Evolutionary conservation across 2,329 filamentous ascomycete genomes (phyloP), one percentile per base, ranked within the genome.

Genomic region (Beauveria bassiana): DNA sequence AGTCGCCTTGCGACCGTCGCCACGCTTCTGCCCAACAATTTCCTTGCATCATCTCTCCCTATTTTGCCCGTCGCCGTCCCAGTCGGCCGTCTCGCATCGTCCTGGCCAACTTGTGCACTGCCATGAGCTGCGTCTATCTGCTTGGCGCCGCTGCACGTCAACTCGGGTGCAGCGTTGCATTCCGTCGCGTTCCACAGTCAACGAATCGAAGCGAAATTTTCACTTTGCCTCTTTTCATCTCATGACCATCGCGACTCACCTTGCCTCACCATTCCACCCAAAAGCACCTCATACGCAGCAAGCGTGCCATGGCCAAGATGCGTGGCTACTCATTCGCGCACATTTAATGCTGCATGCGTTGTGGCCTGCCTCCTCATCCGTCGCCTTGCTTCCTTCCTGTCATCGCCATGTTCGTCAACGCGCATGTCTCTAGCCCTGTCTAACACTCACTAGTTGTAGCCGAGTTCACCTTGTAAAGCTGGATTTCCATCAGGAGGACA

Each of bases 251-350:
- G 31, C 55, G n/a, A 20, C 49, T 18, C 58, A 50, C 57, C 58
- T 57, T 61, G 54, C 62, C 46, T 47, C 64, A 62, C 60, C n/a
- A 22, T 16, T 10, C 31, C 28, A 22, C 45, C n/a, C 20, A 28
- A 40, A 12, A 12, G 9, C 6, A 18, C 26, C 22, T 54, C 34
- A 14, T n/a, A 42, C n/a, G 22, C 20, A 7, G 31, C 46, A 28
- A 20, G 12, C 31, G n/a, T 7, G 22, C 18, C 1, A 18, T 28
- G 24, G 16, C 22, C 38, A 22, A 14, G 14, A 59, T 50, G 20
- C 20, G 50, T 42, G 12, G 5, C 34, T 38, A 16, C 28, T 22
- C 2, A 20, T 40, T 58, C 14, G 16, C 18, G 16, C 31, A 12
- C 22, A 34, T 6, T 20, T n/a, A 8, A 42, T 34, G n/a, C 31